Base-by-base conservation (phyloP, 78 protist species). In the Isochrysis galbana region DNA sequence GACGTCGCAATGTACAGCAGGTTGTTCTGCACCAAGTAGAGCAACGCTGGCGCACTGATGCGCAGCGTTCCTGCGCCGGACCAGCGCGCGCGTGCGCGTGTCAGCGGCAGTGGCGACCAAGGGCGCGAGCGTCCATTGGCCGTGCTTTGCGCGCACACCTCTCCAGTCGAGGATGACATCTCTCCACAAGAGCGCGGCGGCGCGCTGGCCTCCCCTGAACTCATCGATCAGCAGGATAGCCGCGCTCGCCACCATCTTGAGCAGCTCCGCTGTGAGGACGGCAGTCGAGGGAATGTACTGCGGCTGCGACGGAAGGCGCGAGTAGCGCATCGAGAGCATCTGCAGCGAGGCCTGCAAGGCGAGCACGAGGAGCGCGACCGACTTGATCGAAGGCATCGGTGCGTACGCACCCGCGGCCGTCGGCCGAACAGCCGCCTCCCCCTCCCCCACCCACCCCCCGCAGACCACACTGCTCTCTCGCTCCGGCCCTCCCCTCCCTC, bases 11-110 rank as follows among this genome's bases (percentile, higher is more conserved):
- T 4, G 87, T 41, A 91, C 48, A 91, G 32, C 39, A 74, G 23
- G 51, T 72, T 38, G 77, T 91, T 91, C 77, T 91, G 93, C 36
- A 74, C 38, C 17, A 78, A 42, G 93, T 55, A 91, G 69, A 74
- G 55, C 29, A 34, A 21, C 19, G 93, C 93, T 23, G 93, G 93
- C 26, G 61, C 51, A 34, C 10, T 5, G 36, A 74, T 44, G 32
- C 34, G 29, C 26, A 91, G 47, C 29, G 93, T 74, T n/a, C n/a
- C n/a, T n/a, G n/a, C n/a, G n/a, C n/a, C n/a, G n/a, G n/a, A n/a
- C n/a, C n/a, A n/a, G n/a, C n/a, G n/a, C n/a, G n/a, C n/a, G n/a
- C n/a, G n/a, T n/a, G n/a, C n/a, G n/a, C n/a, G n/a, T n/a, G n/a
- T n/a, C n/a, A n/a, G n/a, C n/a, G n/a, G n/a, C n/a, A n/a, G n/a